Conservation (phyloP, 306 rosid species). For the Cajanus cajan region DNA sequence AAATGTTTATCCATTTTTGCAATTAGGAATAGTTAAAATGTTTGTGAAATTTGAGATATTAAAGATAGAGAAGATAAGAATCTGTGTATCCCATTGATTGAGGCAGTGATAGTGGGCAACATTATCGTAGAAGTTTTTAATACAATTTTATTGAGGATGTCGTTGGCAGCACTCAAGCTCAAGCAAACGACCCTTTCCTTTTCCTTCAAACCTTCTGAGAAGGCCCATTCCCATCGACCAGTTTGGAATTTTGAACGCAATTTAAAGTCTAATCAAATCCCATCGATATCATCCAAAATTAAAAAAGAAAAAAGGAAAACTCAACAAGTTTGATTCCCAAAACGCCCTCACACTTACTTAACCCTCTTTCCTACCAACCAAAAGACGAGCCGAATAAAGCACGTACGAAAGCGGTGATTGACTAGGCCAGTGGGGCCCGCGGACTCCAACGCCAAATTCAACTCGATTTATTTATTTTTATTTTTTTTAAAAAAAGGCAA, state of each 20-base stretch:
- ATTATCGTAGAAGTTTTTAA: conserved; percentile 27
- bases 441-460: conserved; percentile 61
- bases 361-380: conserved; percentile 36
- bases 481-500: neutral
- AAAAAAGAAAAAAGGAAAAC: neutral
- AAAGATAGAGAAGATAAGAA: neutral
- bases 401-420: conserved; percentile 52
- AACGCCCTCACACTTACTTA: conserved; percentile 29
- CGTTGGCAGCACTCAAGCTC: conserved; percentile 30
- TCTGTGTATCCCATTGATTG: conserved; percentile 29
- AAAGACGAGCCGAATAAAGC: conserved; percentile 39
- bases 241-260: conserved; percentile 16
- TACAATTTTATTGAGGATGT: conserved; percentile 30
- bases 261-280: conserved; percentile 32
- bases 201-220: neutral
- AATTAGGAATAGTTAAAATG: neutral
- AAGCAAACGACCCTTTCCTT: neutral
- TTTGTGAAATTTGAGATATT: neutral
- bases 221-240: conserved; percentile 5
- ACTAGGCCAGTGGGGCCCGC: conserved; percentile 48
- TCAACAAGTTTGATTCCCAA: conserved; percentile 4
- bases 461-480: conserved; percentile 41
- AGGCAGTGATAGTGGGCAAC: conserved; percentile 36
- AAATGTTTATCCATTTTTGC: neutral
- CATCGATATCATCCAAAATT: neutral